phyloP scores from a whole-genome alignment of 768 basidiomycete species.

The Dentipellis sp. region DNA sequence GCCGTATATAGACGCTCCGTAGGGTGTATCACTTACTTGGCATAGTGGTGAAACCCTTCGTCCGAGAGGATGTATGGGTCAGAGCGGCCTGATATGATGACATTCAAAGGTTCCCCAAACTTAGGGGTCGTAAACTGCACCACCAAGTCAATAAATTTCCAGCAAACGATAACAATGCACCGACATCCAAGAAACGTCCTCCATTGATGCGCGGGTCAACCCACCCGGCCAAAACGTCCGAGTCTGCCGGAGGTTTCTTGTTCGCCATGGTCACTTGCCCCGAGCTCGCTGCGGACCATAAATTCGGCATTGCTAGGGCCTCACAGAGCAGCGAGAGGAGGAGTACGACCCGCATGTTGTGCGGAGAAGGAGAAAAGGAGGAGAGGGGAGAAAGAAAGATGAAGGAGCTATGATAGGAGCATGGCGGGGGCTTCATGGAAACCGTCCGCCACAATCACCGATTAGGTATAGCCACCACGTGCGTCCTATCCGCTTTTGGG shows the following conservation, averaged over 20 bases:
- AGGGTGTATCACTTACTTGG: slow-evolving; percentile 37
- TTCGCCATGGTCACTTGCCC: too few relatives aligned
- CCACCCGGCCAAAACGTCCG: slow-evolving; percentile 27
- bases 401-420: not conserved
- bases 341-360: not conserved
- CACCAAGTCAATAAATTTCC: not conserved
- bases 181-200: slow-evolving; percentile 69
- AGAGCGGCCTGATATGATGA: slow-evolving; percentile 70
- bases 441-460: not conserved
- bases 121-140: slow-evolving; percentile 52
- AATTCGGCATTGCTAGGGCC: not conserved
- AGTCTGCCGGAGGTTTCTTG: too few relatives aligned
- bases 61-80: slow-evolving; percentile 78
- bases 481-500: not conserved
- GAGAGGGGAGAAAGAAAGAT: not conserved
- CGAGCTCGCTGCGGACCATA: too few relatives aligned
- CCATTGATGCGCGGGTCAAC: slow-evolving; percentile 66
- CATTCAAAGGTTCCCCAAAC: slow-evolving; percentile 76
- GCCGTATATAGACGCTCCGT: not conserved
- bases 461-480: not conserved
- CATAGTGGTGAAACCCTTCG: slow-evolving; percentile 55
- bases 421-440: not conserved
- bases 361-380: not conserved
- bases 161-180: slow-evolving; percentile 13
- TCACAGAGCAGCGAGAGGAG: not conserved